phyloP scores from a whole-genome alignment of 352 stramenopile genomes.

The Plasmopara muralis region DNA sequence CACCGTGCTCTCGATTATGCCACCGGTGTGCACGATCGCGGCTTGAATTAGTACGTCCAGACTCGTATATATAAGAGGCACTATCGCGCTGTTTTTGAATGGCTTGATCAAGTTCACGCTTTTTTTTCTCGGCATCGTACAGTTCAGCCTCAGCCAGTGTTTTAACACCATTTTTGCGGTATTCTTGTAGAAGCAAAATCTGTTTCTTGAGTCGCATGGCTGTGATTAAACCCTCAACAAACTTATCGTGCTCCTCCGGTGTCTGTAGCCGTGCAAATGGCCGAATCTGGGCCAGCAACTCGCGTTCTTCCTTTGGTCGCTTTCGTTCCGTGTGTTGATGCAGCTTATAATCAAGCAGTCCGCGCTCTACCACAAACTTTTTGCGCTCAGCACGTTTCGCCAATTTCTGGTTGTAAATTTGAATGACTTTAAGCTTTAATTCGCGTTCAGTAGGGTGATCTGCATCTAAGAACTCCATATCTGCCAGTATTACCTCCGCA shows the following conservation, averaged over 20 bases:
- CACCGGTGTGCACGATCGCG: constrained; percentile 66
- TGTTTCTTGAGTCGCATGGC: constrained; percentile 92
- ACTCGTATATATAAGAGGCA: constrained; percentile 83
- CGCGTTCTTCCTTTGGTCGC: constrained; percentile 91
- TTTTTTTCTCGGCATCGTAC: constrained; percentile 93
- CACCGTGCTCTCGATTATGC: constrained; percentile 50
- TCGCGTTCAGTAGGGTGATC: constrained; percentile 86
- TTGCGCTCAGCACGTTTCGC: constrained; percentile 90
- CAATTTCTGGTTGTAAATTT: constrained; percentile 96
- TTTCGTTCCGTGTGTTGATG: constrained; percentile 88
- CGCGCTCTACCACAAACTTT: constrained; percentile 87
- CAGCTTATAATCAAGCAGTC: constrained; percentile 90
- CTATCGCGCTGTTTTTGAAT: constrained; percentile 85
- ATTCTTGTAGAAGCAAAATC: constrained; percentile 95
- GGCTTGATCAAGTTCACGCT: constrained; percentile 87
- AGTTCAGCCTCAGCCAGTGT: constrained; percentile 92
- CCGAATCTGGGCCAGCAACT: constrained; percentile 91
- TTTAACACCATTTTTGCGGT: constrained; percentile 91
- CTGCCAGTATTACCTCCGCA: constrained; percentile 91
- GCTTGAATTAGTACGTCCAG: constrained; percentile 40
- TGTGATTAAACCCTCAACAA: constrained; percentile 87
- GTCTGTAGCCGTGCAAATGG: constrained; percentile 94
- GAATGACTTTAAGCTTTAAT: constrained; percentile 94
- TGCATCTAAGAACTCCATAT: constrained; percentile 94
- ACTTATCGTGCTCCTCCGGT: constrained; percentile 89